Base-by-base conservation (phyloP, 2,329 filamentous ascomycete genomes). In the Chaetomium globosum region DNA sequence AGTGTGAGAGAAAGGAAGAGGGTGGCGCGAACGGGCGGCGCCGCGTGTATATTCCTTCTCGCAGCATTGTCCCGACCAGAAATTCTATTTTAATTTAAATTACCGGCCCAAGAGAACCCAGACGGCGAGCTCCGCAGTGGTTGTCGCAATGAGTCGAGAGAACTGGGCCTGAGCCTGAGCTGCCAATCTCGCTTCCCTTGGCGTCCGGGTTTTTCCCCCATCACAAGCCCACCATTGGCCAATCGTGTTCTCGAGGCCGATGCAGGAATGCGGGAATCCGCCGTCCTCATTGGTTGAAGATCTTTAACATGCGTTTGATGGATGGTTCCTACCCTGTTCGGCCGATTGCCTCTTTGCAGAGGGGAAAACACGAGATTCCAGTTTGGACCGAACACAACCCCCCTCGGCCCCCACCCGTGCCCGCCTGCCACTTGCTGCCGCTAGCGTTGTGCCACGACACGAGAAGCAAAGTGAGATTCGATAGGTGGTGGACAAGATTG, bases 161-260 rank as follows among this genome's bases (percentile, higher is more conserved):
- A 43, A 36, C 31, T 54, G 49, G 39, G 54, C 59, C 59, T 56
- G 46, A 61, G 36, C 51, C 46, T 46, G 48, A 30, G 61, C 46
- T 59, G 56, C 59, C 59, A 71, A 71, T 71, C 48, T 71, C 69
- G 69, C 69, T 71, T 69, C 63, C 52, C 59, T 55, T 58, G 19
- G 46, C 33, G 54, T 23, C 49, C 56, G 68, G 57, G 36, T 61
- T 51, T 63, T 46, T 61, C 57, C 59, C 13, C n/a, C 53, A 55
- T 55, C 28, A 21, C n/a, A 16, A 9, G 53, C 19, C 53, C 43
- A 28, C 52, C 55, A 65, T 65, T 67, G 65, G 63, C 55, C 55
- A 63, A 66, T 64, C 61, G 48, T 49, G 16, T n/a, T 39, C 4
- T 8, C 30, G 2, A 23, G 28, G n/a, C 12, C 53, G 54, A 51